Base-by-base conservation (phyloP, 1,284 basidiomycete species). In the Abortiporus biennis region DNA sequence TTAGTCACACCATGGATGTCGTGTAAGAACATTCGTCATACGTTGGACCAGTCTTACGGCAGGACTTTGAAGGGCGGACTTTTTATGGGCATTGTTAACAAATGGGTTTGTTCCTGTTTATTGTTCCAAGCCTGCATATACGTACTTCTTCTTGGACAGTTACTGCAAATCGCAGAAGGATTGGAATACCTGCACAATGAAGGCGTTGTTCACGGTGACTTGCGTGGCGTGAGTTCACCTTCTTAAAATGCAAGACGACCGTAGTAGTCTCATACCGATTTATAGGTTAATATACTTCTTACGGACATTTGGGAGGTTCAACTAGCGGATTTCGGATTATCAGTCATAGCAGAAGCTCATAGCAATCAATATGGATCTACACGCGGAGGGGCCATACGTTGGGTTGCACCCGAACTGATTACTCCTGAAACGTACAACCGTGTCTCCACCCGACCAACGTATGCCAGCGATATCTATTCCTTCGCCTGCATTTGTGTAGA, bases 271-370 rank as follows among this genome's bases (percentile, higher is more conserved):
- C n/a, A n/a, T n/a, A n/a, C n/a, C n/a, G n/a, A n/a, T 39, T 44
- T n/a, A 20, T 45, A 79, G 76, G 63, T 63, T 21, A 80, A 77
- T 47, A 66, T 80, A n/a, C 63, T 75, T 21, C 68, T 80, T 21
- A 58, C 72, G 49, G 54, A 61, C n/a, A 43, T 54, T 27, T 73
- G 74, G 0, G 57, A 65, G 15, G 74, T 78, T 17, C 61, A 34
- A 17, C 38, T 40, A 4, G 29, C 38, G 12, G 38, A 40, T 19
- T 40, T 40, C 20, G 38, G 38, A 4, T 21, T 40, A 6, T 24
- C 38, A 9, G 38, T 40, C 5, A 31, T 40, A 11, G 38, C 24
- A 12, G 38, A 29, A 5, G 17, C 19, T 13, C n/a, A 17, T 15
- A 40, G 38, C 38, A 30, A 32, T 11, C 17, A 12, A n/a, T 29